Conservation (phyloP, 371 early-diverging fungal species). For the Rhizomucor pusillus region DNA sequence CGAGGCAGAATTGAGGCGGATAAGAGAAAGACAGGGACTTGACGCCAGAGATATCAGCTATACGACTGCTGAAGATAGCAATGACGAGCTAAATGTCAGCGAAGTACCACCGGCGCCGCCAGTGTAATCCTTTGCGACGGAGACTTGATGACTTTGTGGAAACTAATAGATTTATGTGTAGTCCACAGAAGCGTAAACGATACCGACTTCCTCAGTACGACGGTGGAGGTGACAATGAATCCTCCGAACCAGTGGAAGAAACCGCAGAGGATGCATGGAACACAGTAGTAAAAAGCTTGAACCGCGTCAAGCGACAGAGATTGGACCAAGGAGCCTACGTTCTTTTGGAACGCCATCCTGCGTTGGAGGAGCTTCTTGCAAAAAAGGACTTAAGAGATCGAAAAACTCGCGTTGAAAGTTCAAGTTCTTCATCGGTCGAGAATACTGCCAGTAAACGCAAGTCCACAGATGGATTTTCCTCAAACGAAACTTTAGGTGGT, state of each 20-base stretch:
- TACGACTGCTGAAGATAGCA: conserved; percentile 3
- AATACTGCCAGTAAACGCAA: background rate
- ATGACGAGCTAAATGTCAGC: conserved; percentile 17
- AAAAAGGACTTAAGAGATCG: background rate
- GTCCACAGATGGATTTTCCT: background rate
- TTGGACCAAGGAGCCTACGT: background rate
- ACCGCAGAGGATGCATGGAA: background rate
- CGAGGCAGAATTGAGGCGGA: conserved; percentile 11
- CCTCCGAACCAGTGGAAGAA: conserved; percentile 5
- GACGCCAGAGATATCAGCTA: too few relatives aligned
- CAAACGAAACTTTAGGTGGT: too few relatives aligned
- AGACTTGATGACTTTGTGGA: too few relatives aligned
- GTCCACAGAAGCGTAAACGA: conserved; percentile 2
- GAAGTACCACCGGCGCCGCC: conserved; percentile 19
- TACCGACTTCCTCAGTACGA: conserved; percentile 45
- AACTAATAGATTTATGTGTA: background rate
- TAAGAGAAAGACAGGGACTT: conserved; percentile 3
- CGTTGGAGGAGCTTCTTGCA: background rate
- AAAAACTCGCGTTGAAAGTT: background rate
- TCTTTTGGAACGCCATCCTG: background rate
- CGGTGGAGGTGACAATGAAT: conserved; percentile 40
- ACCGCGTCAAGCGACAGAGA: background rate
- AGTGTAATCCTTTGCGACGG: too few relatives aligned
- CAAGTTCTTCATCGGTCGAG: too few relatives aligned
- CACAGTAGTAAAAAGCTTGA: background rate